A percentile compares a stretch with the other conserved stretches of the same genome.
Evolutionary conservation across 305 asterid genomes (phyloP).

Genomic region (Fraxinus ornus): DNA sequence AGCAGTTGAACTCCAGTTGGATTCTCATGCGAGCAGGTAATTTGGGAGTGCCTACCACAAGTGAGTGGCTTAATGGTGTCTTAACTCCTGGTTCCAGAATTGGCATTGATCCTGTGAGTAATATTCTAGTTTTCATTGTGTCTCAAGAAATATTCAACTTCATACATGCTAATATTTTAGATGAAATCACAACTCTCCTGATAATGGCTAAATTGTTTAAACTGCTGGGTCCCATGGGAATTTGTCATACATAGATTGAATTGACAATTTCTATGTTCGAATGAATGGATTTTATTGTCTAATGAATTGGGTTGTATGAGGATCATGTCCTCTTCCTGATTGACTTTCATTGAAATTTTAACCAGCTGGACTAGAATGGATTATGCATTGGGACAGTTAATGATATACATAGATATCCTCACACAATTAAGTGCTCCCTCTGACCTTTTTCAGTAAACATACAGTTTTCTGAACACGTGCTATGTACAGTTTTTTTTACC

Average conservation of each 20-base stretch:
- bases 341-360: background rate
- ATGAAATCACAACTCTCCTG: conserved; percentile 8
- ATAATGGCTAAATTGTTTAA: conserved; percentile 17
- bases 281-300: background rate
- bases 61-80: conserved; percentile 86
- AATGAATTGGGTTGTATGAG: background rate
- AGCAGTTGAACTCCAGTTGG: conserved; percentile 83
- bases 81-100: conserved; percentile 85
- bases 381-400: background rate
- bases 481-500: background rate
- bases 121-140: conserved; percentile 24
- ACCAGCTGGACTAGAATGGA: background rate
- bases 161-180: background rate
- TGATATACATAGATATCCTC: background rate
- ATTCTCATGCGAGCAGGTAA: conserved; percentile 91
- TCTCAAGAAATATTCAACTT: conserved; percentile 11
- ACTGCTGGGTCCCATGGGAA: conserved; percentile 8
- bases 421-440: background rate
- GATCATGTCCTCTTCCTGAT: background rate
- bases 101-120: conserved; percentile 97
- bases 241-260: conserved; percentile 4
- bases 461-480: background rate
- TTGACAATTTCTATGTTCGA: background rate
- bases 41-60: conserved; percentile 75
- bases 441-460: background rate